These are phyloP conservation scores for Lagenidium sp. DNA, from an alignment of 352 stramenopile species.

Conservation along the genomic window DNA sequence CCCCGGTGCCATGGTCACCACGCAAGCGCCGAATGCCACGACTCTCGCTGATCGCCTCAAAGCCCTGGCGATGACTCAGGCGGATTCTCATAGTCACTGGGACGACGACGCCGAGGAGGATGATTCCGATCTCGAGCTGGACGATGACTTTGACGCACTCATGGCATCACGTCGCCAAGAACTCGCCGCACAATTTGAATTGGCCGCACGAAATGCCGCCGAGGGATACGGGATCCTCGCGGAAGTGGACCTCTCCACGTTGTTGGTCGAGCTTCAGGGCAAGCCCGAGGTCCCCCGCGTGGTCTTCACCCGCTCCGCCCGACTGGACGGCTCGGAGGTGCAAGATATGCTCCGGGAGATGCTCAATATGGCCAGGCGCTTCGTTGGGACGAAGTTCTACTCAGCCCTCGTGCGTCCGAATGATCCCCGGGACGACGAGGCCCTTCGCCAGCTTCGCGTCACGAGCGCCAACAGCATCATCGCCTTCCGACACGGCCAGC, in stretches of 20 bases:
- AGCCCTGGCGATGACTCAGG: background rate
- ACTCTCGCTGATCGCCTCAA: constrained; percentile 1
- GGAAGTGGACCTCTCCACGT: constrained; percentile 11
- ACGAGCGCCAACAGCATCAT: constrained; percentile 21
- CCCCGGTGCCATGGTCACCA: background rate
- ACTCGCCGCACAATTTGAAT: constrained; percentile 35
- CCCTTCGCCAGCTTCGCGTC: constrained; percentile 28
- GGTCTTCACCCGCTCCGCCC: constrained; percentile 21
- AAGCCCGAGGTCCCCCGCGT: constrained; percentile 29
- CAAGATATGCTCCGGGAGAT: constrained; percentile 31
- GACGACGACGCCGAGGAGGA: constrained; percentile 13
- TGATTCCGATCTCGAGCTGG: constrained; percentile 29
- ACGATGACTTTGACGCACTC: constrained; percentile 32
- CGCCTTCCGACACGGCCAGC: constrained; percentile 40
- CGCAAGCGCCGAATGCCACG: background rate
- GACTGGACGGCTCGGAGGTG: constrained; percentile 3
- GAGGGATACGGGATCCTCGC: constrained; percentile 47
- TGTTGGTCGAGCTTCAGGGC: constrained; percentile 28
- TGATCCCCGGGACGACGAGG: constrained; percentile 12
- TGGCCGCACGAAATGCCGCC: constrained; percentile 26
- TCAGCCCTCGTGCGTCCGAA: constrained; percentile 4
- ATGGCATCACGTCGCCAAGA: constrained; percentile 28
- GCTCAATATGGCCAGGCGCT: constrained; percentile 25
- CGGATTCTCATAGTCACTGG: too few species aligned
- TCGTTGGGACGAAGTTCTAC: constrained; percentile 57